Base-by-base conservation (phyloP, 2,329 filamentous ascomycete species). In the Clonostachys rosea region DNA sequence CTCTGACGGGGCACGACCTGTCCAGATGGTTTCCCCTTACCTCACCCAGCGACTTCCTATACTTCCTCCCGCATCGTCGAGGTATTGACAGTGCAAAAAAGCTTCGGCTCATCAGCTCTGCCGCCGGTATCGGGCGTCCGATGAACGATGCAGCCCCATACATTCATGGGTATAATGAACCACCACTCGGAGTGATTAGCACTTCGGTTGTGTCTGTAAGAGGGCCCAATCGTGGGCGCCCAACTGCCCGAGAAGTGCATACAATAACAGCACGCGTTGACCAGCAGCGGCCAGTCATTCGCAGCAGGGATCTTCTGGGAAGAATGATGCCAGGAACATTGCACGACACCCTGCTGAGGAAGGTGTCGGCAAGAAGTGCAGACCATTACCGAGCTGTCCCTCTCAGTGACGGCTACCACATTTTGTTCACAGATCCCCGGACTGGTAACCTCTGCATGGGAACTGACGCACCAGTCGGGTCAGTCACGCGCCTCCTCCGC, bases 371-470 rank as follows among this genome's bases (percentile, higher is more conserved):
- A 14, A 68, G 65, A 1, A 68, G 66, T 43, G 73, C 73, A 34
- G 81, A 86, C 55, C 81, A 86, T 54, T 85, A 82, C 55, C 76
- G 75, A 42, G 82, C 83, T 3, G 64, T 85, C 12, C 83, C 84
- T 5, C 60, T 87, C 37, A 83, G 79, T 50, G 84, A 87, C 58
- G 83, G 83, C 2, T 67, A 77, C 47, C 81, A 87, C 54, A 69
- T 87, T 35, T 62, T 87, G 6, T 87, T 85, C 58, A 80, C 79
- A 7, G 82, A 87, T 56, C 81, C 83, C 5, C 61, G 62, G 11
- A 78, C 71, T 2, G 75, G 73, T 10, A 61, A 71, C 9, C 69
- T 87, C 7, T 83, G 76, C 50, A 64, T 88, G 14, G 83, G 84
- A 5, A 79, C 72, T 42, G 80, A 86, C 64, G 75, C 78, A 1